phyloP scores from a whole-genome alignment of 2,329 filamentous ascomycete genomes.

The Venturia asperata region DNA sequence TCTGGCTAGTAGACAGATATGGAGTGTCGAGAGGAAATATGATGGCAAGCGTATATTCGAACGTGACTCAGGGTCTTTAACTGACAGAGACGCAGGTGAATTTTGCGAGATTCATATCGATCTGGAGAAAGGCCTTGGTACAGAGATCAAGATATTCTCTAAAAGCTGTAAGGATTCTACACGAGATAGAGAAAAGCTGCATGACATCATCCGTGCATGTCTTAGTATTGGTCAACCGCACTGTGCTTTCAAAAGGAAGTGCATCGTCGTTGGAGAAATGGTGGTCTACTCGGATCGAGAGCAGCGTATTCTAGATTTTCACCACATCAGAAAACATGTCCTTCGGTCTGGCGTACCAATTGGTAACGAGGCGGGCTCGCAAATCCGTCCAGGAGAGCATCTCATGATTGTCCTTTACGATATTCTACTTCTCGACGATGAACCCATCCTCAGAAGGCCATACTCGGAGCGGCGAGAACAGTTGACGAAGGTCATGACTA shows the following conservation, averaged over 20 bases:
- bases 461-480: conserved; percentile 55
- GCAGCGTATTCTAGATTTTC: conserved; percentile 62
- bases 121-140: conserved; percentile 48
- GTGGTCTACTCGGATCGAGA: conserved; percentile 67
- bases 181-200: conserved; percentile 55
- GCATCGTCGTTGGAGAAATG: conserved; percentile 78
- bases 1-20: conserved; percentile 51
- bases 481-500: conserved; percentile 50
- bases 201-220: conserved; percentile 56
- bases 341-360: conserved; percentile 63
- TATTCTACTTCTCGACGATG: conserved; percentile 50
- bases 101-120: conserved; percentile 86
- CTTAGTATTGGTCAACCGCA: conserved; percentile 53
- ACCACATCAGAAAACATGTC: conserved; percentile 76
- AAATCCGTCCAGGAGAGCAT: conserved; percentile 48
- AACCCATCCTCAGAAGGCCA: conserved; percentile 44
- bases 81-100: conserved; percentile 43
- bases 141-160: conserved; percentile 67
- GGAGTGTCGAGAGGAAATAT: conserved; percentile 75
- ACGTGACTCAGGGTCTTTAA: background rate
- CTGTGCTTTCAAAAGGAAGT: conserved; percentile 56
- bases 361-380: conserved; percentile 61
- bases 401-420: conserved; percentile 58
- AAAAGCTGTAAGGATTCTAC: conserved; percentile 92
- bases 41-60: conserved; percentile 43